Evolutionary conservation across 768 basidiomycete species (phyloP).

Genomic region (Cystobasidium tubakii): DNA sequence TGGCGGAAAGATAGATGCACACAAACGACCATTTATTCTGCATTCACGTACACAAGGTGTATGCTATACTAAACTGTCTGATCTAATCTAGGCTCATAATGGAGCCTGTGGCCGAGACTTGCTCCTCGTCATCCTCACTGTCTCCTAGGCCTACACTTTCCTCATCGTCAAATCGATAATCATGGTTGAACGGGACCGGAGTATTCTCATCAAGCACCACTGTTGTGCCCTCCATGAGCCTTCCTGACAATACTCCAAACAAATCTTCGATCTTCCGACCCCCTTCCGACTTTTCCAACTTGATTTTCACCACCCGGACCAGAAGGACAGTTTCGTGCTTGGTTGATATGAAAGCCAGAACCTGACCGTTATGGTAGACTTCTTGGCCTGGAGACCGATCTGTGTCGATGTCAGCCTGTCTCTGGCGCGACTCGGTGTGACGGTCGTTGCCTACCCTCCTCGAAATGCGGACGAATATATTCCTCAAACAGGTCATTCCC

Average conservation of each 20-base stretch:
- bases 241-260: background rate
- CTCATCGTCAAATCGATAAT: background rate
- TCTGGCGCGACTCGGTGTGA: background rate
- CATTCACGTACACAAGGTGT: too few relatives aligned
- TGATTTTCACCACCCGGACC: background rate
- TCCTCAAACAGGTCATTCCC: background rate
- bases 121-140: background rate
- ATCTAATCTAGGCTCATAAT: background rate
- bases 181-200: background rate
- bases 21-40: too few relatives aligned
- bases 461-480: background rate
- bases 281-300: background rate
- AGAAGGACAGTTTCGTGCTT: background rate
- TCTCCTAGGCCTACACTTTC: background rate
- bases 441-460: background rate
- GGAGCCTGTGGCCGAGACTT: too few relatives aligned
- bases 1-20: too few relatives aligned
- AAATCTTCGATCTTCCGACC: background rate
- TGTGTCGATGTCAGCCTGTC: background rate
- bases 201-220: background rate
- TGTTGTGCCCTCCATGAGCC: background rate
- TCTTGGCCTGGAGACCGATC: background rate
- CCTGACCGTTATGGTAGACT: background rate
- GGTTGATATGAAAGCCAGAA: background rate
- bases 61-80: too few relatives aligned